Percentiles rank a stretch among this genome's conserved stretches.
phyloP scores from a whole-genome alignment of 139 green algal genomes.

The Chlorella sp. region DNA sequence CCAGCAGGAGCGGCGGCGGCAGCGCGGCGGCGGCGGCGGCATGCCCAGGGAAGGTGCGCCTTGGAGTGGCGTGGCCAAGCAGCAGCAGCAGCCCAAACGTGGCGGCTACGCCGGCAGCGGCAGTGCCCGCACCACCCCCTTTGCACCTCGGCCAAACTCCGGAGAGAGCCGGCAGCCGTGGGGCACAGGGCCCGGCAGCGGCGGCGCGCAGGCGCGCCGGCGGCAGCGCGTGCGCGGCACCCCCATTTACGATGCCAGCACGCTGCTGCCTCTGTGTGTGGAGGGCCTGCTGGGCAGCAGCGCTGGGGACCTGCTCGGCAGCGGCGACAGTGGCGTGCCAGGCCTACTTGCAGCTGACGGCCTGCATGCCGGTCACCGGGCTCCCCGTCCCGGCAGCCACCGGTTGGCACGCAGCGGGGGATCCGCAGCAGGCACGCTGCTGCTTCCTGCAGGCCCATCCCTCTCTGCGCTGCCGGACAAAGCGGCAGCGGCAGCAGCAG shows the following conservation, averaged over 20 bases:
- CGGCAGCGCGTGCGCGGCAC: slow-evolving; percentile 12
- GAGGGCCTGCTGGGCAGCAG: neutral
- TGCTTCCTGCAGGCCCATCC: neutral
- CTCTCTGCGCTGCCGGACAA: neutral
- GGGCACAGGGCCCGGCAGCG: neutral
- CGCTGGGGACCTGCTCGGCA: neutral
- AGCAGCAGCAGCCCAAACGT: neutral
- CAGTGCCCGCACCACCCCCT: slow-evolving; percentile 31
- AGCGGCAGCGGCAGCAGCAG: neutral
- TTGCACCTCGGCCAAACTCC: slow-evolving; percentile 25
- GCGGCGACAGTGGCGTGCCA: neutral
- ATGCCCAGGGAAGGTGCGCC: too few relatives aligned
- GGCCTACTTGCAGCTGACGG: neutral
- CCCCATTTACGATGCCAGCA: slow-evolving; percentile 20
- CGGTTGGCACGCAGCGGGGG: neutral
- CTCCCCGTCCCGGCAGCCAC: neutral
- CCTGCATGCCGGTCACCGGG: neutral
- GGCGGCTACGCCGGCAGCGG: neutral
- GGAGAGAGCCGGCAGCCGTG: neutral
- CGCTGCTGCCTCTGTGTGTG: neutral
- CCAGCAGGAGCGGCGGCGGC: neutral
- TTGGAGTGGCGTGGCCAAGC: neutral
- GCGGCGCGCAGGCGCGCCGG: neutral
- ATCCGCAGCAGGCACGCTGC: neutral
- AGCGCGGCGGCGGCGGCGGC: too few relatives aligned